A percentile compares a stretch with the other conserved stretches of the same genome.
phyloP scores from a whole-genome alignment of 208 protist genomes.

The Leishmania braziliensis region DNA sequence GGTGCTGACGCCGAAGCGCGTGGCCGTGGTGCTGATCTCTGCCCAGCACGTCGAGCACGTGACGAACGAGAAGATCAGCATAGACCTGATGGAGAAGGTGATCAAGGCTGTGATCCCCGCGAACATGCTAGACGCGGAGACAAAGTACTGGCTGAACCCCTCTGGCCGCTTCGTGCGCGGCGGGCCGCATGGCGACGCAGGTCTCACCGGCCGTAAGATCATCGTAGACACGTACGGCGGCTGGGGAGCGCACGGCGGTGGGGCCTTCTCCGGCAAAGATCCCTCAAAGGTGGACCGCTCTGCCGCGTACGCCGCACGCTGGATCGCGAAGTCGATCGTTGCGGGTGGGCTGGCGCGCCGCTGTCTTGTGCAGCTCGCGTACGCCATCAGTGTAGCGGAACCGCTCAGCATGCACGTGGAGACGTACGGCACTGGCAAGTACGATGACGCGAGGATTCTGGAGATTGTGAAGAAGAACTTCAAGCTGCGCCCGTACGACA shows the following conservation, averaged over 20 bases:
- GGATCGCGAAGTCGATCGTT: slow-evolving; percentile 99
- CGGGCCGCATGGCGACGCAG: slow-evolving; percentile 99
- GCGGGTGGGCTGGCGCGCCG: slow-evolving; percentile 93
- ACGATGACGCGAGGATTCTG: slow-evolving; percentile 71
- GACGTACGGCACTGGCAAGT: slow-evolving; percentile 97
- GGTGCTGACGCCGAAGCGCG: slow-evolving; percentile 91
- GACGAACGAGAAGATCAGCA: slow-evolving; percentile 93
- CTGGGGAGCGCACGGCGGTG: slow-evolving; percentile 99
- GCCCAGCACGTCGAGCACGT: slow-evolving; percentile 98
- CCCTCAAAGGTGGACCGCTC: slow-evolving; percentile 99
- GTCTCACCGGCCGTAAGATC: slow-evolving; percentile 99
- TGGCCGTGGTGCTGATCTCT: slow-evolving; percentile 99
- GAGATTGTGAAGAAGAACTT: slow-evolving; percentile 98
- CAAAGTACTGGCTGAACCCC: slow-evolving; percentile 99
- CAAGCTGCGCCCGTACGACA: slow-evolving; percentile 97
- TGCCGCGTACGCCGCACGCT: slow-evolving; percentile 98
- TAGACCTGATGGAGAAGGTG: slow-evolving; percentile 95
- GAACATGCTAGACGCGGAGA: slow-evolving; percentile 94
- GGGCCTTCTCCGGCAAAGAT: slow-evolving; percentile 99
- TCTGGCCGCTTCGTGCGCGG: slow-evolving; percentile 99
- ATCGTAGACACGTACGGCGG: slow-evolving; percentile 99
- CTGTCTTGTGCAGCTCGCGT: slow-evolving; percentile 98
- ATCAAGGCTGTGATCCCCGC: slow-evolving; percentile 95
- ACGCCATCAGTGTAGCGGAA: slow-evolving; percentile 99
- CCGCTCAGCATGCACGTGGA: slow-evolving; percentile 99